Evolutionary conservation across 805 yeast species (phyloP), one percentile per base, ranked within the genome.

Genomic region (Candida cerambycidarum): DNA sequence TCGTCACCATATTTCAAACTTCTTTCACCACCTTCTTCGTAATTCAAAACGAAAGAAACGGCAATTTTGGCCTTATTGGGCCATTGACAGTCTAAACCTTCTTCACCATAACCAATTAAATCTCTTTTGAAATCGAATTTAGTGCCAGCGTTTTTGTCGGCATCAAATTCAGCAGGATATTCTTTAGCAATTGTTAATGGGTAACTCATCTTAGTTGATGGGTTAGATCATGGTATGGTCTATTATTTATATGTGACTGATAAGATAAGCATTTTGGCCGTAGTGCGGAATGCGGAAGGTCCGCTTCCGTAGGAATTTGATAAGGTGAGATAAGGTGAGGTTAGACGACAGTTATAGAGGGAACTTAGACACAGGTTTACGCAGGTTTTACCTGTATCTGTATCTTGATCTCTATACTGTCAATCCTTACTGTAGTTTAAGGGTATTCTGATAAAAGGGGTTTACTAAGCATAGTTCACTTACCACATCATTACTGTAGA

Each of bases 11-110:
- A 41, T 4, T 15, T 33, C 23, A 49, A 44, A 8, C 47, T 42
- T 44, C 53, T 49, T 42, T 57, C 61, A 37, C 55, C 57, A 33
- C 61, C 61, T 44, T 57, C 61, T 41, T 57, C 61, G 32, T 57
- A 56, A 38, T 57, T 57, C 33, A 57, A 39, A 14, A 57, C 59
- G 25, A 57, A 48, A 2, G 51, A 47, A 16, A 57, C 43, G 1
- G 61, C 61, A 13, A 55, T 45, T 32, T 48, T 56, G 17, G 50
- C 47, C 11, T 42, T 39, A 18, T 50, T 41, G 2, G 61, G 60
- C 55, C 57, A 57, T 42, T 50, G 30, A 19, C 53, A 47, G 17
- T 56, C 52, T 14, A 56, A 44, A 4, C 56, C 51, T 23, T 45
- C 43, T 39, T 57, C 62, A 6, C 63, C 63, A 39, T 58, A 57